These are phyloP conservation scores for Globisporangium viniferum DNA, from an alignment of 352 stramenopile genomes.

Conservation along the genomic window DNA sequence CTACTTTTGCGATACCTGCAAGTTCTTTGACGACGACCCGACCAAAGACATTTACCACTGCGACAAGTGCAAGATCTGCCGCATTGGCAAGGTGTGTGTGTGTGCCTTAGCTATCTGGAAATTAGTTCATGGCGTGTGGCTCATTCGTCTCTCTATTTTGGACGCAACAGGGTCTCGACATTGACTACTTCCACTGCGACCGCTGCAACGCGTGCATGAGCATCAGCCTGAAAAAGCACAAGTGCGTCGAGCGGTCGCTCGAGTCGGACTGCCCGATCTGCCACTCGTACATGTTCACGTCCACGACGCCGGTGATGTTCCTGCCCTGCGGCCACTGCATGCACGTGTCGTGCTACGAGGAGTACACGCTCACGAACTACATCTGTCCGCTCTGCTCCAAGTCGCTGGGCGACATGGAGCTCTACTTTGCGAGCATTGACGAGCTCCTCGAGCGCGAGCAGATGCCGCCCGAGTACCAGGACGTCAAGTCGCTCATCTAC, in stretches of 20 bases:
- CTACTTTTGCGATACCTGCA: slow-evolving; percentile 95
- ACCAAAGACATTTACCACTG: slow-evolving; percentile 97
- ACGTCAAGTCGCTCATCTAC: slow-evolving; percentile 75
- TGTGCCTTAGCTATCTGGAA: too few relatives aligned
- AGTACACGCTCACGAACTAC: slow-evolving; percentile 93
- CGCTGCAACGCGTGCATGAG: slow-evolving; percentile 97
- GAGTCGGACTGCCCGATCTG: slow-evolving; percentile 96
- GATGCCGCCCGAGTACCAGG: slow-evolving; percentile 74
- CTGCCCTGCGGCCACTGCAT: slow-evolving; percentile 96
- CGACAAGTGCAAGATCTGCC: slow-evolving; percentile 97
- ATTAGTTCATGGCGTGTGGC: background rate
- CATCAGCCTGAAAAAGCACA: slow-evolving; percentile 87
- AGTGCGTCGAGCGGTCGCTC: slow-evolving; percentile 93
- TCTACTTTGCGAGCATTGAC: slow-evolving; percentile 86
- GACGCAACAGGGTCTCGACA: slow-evolving; percentile 74
- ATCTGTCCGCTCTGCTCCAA: slow-evolving; percentile 95
- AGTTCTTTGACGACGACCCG: slow-evolving; percentile 93
- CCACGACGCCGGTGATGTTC: slow-evolving; percentile 93
- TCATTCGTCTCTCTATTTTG: background rate
- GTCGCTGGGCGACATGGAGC: slow-evolving; percentile 92
- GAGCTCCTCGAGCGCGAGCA: slow-evolving; percentile 77
- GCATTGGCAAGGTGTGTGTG: slow-evolving; percentile 77
- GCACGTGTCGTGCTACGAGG: slow-evolving; percentile 94
- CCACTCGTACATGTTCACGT: slow-evolving; percentile 95
- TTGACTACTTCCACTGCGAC: slow-evolving; percentile 98